These are phyloP conservation scores for Tephrocybe sp. DNA, from an alignment of 768 basidiomycete species.

Conservation along the genomic window DNA sequence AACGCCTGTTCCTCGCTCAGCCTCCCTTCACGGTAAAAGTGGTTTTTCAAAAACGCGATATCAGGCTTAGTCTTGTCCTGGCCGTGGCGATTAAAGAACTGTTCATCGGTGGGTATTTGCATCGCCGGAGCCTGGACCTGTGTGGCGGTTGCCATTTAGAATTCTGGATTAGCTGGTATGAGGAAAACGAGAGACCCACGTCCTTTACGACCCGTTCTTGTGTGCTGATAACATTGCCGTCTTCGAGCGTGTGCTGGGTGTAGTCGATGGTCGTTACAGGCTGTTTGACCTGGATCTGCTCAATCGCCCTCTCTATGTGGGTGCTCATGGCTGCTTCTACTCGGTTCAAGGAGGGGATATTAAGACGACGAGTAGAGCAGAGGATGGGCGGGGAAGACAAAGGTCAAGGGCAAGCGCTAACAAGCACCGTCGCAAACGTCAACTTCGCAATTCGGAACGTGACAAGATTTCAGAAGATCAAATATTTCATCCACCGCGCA, in stretches of 20 bases:
- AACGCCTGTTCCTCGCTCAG: slow-evolving; percentile 93
- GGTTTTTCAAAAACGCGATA: slow-evolving; percentile 95
- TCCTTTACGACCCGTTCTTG: slow-evolving; percentile 97
- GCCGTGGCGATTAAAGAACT: slow-evolving; percentile 77
- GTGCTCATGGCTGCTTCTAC: slow-evolving; percentile 36
- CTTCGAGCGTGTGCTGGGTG: slow-evolving; percentile 89
- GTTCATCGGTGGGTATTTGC: slow-evolving; percentile 84
- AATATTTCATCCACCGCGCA: slow-evolving; percentile 6
- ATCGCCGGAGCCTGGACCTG: slow-evolving; percentile 99
- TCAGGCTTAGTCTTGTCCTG: slow-evolving; percentile 90
- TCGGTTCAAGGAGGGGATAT: slow-evolving; percentile 11
- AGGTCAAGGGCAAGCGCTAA: slow-evolving; percentile 13
- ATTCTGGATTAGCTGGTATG: not conserved
- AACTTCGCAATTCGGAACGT: slow-evolving; percentile 23
- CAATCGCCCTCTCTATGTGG: slow-evolving; percentile 66
- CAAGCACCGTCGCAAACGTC: slow-evolving; percentile 10
- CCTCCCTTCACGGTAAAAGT: slow-evolving; percentile 96
- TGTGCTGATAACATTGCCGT: slow-evolving; percentile 87
- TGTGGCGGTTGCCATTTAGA: slow-evolving; percentile 13
- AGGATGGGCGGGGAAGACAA: slow-evolving; percentile 12
- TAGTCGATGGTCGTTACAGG: slow-evolving; percentile 75
- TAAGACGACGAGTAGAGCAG: slow-evolving; percentile 11
- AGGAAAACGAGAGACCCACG: slow-evolving; percentile 43
- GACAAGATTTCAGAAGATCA: slow-evolving; percentile 18
- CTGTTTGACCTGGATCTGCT: slow-evolving; percentile 54